These are phyloP conservation scores for Emergomyces africanus DNA, from an alignment of 2,329 filamentous ascomycete genomes.

Conservation along the genomic window DNA sequence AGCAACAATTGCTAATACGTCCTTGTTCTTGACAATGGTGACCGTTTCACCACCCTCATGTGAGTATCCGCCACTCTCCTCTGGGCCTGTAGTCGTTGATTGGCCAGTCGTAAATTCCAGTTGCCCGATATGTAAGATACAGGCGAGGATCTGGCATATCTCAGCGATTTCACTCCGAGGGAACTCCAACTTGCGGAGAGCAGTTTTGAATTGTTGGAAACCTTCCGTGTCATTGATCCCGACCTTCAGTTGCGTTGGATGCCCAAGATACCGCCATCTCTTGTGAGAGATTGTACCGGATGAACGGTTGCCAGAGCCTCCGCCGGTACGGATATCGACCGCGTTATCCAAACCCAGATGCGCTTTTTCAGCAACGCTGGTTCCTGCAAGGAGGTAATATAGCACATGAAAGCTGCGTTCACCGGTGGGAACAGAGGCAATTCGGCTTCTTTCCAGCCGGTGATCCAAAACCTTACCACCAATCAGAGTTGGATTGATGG, in stretches of 20 bases:
- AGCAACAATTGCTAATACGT: slow-evolving; percentile 70
- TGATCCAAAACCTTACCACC: slow-evolving; percentile 93
- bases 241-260: slow-evolving; percentile 92
- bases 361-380: slow-evolving; percentile 75
- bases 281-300: slow-evolving; percentile 50
- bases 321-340: slow-evolving; percentile 26
- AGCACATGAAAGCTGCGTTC: slow-evolving; percentile 94
- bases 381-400: slow-evolving; percentile 90
- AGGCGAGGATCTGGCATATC: slow-evolving; percentile 87
- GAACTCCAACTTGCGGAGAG: slow-evolving; percentile 86
- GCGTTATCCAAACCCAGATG: slow-evolving; percentile 57
- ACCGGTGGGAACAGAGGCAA: slow-evolving; percentile 83
- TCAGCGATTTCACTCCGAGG: slow-evolving; percentile 87
- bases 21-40: slow-evolving; percentile 87
- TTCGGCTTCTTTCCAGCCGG: slow-evolving; percentile 78
- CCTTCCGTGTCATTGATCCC: slow-evolving; percentile 93
- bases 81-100: slow-evolving; percentile 63
- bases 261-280: slow-evolving; percentile 91
- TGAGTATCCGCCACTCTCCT: slow-evolving; percentile 92
- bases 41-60: slow-evolving; percentile 81
- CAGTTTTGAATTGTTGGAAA: slow-evolving; percentile 96
- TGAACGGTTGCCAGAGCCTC: slow-evolving; percentile 36
- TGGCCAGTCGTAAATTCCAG: slow-evolving; percentile 80
- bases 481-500: slow-evolving; percentile 72
- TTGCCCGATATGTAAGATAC: slow-evolving; percentile 94